Percentiles rank a stretch among this genome's conserved stretches.
Conservation (phyloP, 345 rosid genomes). For the Excoecaria cochinchinensis region DNA sequence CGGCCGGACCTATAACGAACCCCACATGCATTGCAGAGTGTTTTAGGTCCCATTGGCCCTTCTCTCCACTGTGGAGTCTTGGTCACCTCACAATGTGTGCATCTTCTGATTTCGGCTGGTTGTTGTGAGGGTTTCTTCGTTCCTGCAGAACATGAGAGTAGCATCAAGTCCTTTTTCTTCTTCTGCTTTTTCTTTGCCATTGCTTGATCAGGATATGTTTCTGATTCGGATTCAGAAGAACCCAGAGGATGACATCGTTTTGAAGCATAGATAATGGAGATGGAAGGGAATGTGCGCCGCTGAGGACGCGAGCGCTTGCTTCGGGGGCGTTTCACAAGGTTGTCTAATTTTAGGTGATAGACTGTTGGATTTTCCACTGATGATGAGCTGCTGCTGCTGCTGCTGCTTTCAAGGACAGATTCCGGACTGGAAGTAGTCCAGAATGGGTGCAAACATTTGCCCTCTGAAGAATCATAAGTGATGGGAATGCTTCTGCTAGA, state of each 20-base stretch:
- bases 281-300: constrained; percentile 13
- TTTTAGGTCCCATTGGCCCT: constrained; percentile 90
- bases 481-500: constrained; percentile 32
- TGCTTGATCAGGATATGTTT: constrained; percentile 9
- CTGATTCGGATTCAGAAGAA: constrained; percentile 18
- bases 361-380: constrained; percentile 39
- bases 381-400: constrained; percentile 58
- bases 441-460: constrained; percentile 43
- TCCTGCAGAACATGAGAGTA: constrained; percentile 31
- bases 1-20: constrained; percentile 89
- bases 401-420: constrained; percentile 69
- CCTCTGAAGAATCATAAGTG: constrained; percentile 29
- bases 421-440: constrained; percentile 66
- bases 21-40: constrained; percentile 94
- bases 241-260: constrained; percentile 6
- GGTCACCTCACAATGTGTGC: constrained; percentile 72
- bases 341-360: constrained; percentile 28
- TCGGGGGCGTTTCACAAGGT: constrained; percentile 63
- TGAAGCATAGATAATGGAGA: constrained; percentile 2
- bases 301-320: constrained; percentile 61
- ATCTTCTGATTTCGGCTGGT: constrained; percentile 42
- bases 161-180: constrained; percentile 37
- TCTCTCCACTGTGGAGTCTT: constrained; percentile 95
- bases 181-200: constrained; percentile 10
- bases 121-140: constrained; percentile 21